These are phyloP conservation scores for Clonostachys solani DNA, from an alignment of 2,329 filamentous ascomycete genomes.

Conservation along the genomic window DNA sequence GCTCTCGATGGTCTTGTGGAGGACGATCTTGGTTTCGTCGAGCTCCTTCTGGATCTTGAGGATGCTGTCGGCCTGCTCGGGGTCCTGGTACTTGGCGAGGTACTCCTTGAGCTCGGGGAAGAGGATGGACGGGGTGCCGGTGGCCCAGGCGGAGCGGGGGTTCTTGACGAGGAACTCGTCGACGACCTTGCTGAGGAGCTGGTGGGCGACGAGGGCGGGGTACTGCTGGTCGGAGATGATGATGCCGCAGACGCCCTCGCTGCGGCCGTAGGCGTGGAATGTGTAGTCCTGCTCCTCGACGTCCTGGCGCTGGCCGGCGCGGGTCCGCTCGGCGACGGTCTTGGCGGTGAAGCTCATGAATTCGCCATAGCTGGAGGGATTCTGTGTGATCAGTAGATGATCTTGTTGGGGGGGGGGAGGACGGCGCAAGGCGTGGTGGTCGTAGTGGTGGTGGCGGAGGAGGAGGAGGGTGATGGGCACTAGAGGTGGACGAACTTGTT, in stretches of 20 bases:
- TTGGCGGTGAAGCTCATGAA: slow-evolving; percentile 85
- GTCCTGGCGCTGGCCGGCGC: slow-evolving; percentile 77
- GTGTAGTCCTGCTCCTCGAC: slow-evolving; percentile 79
- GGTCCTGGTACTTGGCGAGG: slow-evolving; percentile 72
- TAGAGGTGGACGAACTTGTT: slow-evolving; percentile 47
- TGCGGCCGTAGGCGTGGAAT: slow-evolving; percentile 74
- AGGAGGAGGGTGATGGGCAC: slow-evolving; percentile 4
- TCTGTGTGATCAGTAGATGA: neutral
- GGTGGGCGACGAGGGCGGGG: slow-evolving; percentile 75
- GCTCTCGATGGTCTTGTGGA: slow-evolving; percentile 95
- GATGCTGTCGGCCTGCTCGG: slow-evolving; percentile 84
- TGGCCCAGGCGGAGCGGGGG: slow-evolving; percentile 64
- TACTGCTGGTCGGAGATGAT: slow-evolving; percentile 76
- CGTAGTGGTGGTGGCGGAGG: slow-evolving; percentile 1
- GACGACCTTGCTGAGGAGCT: slow-evolving; percentile 78
- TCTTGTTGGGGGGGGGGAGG: neutral
- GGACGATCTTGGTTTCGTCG: slow-evolving; percentile 93
- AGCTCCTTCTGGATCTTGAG: slow-evolving; percentile 95
- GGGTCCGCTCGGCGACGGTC: slow-evolving; percentile 82
- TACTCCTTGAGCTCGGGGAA: slow-evolving; percentile 80
- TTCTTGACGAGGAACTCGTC: slow-evolving; percentile 82
- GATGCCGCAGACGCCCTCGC: slow-evolving; percentile 70
- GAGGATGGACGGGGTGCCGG: slow-evolving; percentile 45
- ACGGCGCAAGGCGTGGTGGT: neutral
- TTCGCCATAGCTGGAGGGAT: slow-evolving; percentile 36